phyloP scores from a whole-genome alignment of 805 yeast species.

The Candida wancherniae region DNA sequence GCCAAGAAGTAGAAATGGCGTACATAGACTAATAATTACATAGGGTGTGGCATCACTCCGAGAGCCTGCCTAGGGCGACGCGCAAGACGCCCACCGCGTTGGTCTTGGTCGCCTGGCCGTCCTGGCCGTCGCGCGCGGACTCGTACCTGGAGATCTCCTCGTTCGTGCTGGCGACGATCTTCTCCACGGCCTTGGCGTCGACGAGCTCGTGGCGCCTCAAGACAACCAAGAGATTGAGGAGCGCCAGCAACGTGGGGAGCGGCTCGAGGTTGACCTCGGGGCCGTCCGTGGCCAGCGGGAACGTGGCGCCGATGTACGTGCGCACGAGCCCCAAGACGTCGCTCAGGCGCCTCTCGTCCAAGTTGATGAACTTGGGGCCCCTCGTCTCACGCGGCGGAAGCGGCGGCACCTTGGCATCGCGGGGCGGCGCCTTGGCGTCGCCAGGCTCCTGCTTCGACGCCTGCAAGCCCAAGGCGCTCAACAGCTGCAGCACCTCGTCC shows the following conservation, averaged over 20 bases:
- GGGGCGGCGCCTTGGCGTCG: slow-evolving; percentile 13
- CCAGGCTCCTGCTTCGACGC: slow-evolving; percentile 24
- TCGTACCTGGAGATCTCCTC: slow-evolving; percentile 16
- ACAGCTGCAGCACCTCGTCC: slow-evolving; percentile 10
- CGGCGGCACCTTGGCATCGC: slow-evolving; percentile 13
- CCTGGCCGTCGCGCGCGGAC: slow-evolving; percentile 16
- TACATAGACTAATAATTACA: not conserved
- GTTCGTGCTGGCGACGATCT: slow-evolving; percentile 14
- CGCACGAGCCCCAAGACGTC: slow-evolving; percentile 42
- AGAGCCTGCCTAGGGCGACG: slow-evolving; percentile 33
- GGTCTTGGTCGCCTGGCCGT: slow-evolving; percentile 15
- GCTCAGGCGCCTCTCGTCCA: slow-evolving; percentile 38
- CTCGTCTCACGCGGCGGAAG: slow-evolving; percentile 15
- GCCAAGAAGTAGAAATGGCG: slow-evolving; percentile 17
- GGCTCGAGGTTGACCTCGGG: slow-evolving; percentile 19
- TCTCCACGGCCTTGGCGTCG: slow-evolving; percentile 11
- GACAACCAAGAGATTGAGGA: slow-evolving; percentile 48
- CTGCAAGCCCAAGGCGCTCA: slow-evolving; percentile 7
- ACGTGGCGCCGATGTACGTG: slow-evolving; percentile 32
- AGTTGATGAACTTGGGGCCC: slow-evolving; percentile 33
- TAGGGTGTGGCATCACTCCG: slow-evolving; percentile 2
- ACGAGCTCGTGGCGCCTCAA: slow-evolving; percentile 22
- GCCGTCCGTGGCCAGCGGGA: slow-evolving; percentile 18
- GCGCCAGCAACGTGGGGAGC: slow-evolving; percentile 47
- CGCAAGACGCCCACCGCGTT: slow-evolving; percentile 33